These are phyloP conservation scores for Coprinopsis sp. DNA, from an alignment of 768 basidiomycete genomes.

Conservation along the genomic window DNA sequence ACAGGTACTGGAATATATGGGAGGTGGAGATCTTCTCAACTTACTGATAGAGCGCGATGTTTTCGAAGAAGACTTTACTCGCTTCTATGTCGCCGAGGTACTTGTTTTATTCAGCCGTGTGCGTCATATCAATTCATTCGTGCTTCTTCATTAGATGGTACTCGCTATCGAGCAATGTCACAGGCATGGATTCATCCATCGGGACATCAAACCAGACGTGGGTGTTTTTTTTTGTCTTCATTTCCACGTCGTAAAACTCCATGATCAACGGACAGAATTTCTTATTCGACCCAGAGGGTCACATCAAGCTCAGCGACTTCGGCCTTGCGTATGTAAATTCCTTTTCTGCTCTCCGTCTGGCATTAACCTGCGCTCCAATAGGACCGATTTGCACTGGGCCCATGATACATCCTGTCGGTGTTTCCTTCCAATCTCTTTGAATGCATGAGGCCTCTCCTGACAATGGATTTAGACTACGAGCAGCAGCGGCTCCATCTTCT, in stretches of 20 bases:
- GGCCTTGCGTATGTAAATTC: slow-evolving; percentile 77
- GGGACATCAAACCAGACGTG: slow-evolving; percentile 95
- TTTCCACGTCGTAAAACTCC: slow-evolving; percentile 11
- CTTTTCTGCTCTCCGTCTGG: slow-evolving; percentile 15
- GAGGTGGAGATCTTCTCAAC: slow-evolving; percentile 93
- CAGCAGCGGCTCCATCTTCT: slow-evolving; percentile 86
- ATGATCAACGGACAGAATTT: slow-evolving; percentile 64
- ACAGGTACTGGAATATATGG: slow-evolving; percentile 91
- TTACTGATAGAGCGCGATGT: slow-evolving; percentile 89
- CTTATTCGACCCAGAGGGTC: slow-evolving; percentile 88
- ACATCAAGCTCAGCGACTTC: slow-evolving; percentile 94
- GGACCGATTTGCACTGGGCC: slow-evolving; percentile 93
- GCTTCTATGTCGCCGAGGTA: slow-evolving; percentile 95
- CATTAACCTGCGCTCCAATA: slow-evolving; percentile 28
- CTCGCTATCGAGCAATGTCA: slow-evolving; percentile 92
- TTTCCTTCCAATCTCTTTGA: slow-evolving; percentile 10
- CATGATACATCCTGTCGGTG: slow-evolving; percentile 85
- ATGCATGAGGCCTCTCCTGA: slow-evolving; percentile 16
- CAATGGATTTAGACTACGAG: slow-evolving; percentile 69
- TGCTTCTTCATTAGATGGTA: slow-evolving; percentile 63
- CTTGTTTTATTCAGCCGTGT: slow-evolving; percentile 9
- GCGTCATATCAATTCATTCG: slow-evolving; percentile 10
- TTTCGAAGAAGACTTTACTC: slow-evolving; percentile 86
- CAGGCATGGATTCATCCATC: slow-evolving; percentile 93
- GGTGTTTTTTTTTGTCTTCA: slow-evolving; percentile 27